Percentiles rank a stretch among this genome's conserved stretches.
phyloP scores from a whole-genome alignment of 768 basidiomycete species.

The Omphalotus guepiniiformis region DNA sequence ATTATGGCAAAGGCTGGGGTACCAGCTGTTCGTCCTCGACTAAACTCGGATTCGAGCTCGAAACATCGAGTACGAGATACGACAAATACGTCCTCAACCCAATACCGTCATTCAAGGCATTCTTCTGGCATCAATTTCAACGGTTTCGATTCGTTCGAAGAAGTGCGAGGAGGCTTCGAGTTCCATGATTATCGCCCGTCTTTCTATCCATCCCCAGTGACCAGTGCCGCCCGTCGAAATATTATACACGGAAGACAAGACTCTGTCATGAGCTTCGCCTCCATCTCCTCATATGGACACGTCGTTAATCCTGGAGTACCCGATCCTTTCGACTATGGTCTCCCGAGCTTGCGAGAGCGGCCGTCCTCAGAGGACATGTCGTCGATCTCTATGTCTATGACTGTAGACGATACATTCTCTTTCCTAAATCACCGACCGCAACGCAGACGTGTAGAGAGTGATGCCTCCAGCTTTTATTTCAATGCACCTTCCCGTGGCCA shows the following conservation, averaged over 20 bases:
- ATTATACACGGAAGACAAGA: conserved; percentile 48
- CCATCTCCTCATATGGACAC: conserved; percentile 73
- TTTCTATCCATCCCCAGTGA: conserved; percentile 54
- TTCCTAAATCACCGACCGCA: conserved; percentile 40
- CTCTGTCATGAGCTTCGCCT: conserved; percentile 70
- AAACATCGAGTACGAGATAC: conserved; percentile 24
- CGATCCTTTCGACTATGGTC: conserved; percentile 75
- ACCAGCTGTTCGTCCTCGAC: conserved; percentile 23
- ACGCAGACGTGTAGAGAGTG: conserved; percentile 63
- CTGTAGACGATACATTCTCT: conserved; percentile 71
- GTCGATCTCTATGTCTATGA: conserved; percentile 39
- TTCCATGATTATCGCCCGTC: conserved; percentile 57
- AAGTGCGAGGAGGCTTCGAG: conserved; percentile 76
- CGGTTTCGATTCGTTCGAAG: conserved; percentile 73
- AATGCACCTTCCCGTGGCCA: conserved; percentile 45
- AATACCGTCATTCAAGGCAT: conserved; percentile 33
- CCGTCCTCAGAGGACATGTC: conserved; percentile 60
- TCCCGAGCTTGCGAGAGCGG: conserved; percentile 48
- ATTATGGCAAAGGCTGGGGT: conserved; percentile 47
- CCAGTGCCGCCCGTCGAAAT: conserved; percentile 24
- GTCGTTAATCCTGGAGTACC: conserved; percentile 55
- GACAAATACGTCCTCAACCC: conserved; percentile 17
- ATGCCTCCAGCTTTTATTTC: conserved; percentile 78
- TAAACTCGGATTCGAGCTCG: conserved; percentile 43
- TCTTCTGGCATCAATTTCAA: conserved; percentile 61